Conservation (phyloP, 83 land plant genomes). For the Thuja plicata region DNA sequence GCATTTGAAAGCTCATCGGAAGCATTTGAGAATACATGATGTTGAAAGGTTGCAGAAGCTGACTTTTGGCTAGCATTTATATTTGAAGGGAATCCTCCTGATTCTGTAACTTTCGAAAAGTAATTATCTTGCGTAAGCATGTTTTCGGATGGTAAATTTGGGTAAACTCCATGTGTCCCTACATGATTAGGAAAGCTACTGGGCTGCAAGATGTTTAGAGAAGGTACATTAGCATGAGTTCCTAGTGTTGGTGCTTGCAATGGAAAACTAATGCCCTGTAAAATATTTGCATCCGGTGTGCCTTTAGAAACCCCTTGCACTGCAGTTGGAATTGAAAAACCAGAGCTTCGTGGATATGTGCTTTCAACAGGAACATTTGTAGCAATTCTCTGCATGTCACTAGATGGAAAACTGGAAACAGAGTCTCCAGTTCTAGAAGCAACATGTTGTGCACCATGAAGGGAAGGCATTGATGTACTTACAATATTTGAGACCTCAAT, state of each 20-base stretch:
- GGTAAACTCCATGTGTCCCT: constrained; percentile 9
- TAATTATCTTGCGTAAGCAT: not conserved
- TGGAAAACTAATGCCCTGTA: not conserved
- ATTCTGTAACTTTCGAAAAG: not conserved
- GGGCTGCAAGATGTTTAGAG: not conserved
- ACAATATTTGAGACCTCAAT: not conserved
- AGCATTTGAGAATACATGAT: not conserved
- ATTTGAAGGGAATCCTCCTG: constrained; percentile 5
- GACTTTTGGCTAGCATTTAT: not conserved
- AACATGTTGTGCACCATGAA: not conserved
- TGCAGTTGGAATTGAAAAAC: not conserved
- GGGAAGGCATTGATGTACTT: not conserved
- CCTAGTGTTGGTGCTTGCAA: not conserved
- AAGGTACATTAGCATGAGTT: not conserved
- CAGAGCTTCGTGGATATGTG: not conserved
- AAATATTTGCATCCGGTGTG: not conserved
- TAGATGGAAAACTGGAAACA: not conserved
- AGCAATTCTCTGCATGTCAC: constrained; percentile 8
- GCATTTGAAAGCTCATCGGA: constrained; percentile 16
- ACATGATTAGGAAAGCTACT: not conserved
- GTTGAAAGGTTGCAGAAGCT: not conserved
- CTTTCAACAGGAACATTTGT: constrained; percentile 7
- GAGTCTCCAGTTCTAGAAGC: not conserved
- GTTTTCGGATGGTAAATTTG: not conserved
- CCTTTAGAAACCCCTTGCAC: constrained; percentile 14